phyloP scores from a whole-genome alignment of 345 rosid genomes.

The Draba incana region DNA sequence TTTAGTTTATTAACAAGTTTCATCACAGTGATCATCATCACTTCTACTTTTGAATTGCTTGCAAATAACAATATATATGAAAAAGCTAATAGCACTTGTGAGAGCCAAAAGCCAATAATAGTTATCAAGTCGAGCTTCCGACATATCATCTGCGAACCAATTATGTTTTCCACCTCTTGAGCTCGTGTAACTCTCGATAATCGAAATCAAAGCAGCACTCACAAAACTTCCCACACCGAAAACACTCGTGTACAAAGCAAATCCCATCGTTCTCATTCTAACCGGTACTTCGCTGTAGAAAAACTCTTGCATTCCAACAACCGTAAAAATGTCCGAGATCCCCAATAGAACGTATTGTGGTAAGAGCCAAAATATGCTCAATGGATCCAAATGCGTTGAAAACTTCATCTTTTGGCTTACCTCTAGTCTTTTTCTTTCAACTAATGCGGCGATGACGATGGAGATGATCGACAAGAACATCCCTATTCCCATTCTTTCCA shows the following conservation, averaged over 20 bases:
- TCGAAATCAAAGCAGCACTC: slow-evolving; percentile 74
- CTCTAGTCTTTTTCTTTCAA: slow-evolving; percentile 68
- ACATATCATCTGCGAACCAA: slow-evolving; percentile 96
- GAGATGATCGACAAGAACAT: slow-evolving; percentile 85
- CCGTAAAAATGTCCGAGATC: slow-evolving; percentile 87
- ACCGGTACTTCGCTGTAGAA: slow-evolving; percentile 88
- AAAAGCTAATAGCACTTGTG: slow-evolving; percentile 61
- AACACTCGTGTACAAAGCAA: slow-evolving; percentile 86
- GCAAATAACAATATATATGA: slow-evolving; percentile 62
- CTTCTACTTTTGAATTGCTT: slow-evolving; percentile 49
- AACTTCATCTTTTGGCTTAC: slow-evolving; percentile 39
- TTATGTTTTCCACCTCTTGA: slow-evolving; percentile 47
- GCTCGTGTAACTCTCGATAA: slow-evolving; percentile 53
- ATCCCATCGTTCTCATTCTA: slow-evolving; percentile 88
- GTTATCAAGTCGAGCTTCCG: slow-evolving; percentile 70
- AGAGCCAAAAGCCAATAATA: slow-evolving; percentile 79
- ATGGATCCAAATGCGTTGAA: slow-evolving; percentile 32
- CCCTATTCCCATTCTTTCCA: slow-evolving; percentile 89
- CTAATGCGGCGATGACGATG: slow-evolving; percentile 79
- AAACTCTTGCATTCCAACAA: slow-evolving; percentile 98
- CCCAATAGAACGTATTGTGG: slow-evolving; percentile 91
- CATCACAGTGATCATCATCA: slow-evolving; percentile 43
- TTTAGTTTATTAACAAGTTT: slow-evolving; percentile 10
- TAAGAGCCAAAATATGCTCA: slow-evolving; percentile 81
- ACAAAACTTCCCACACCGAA: slow-evolving; percentile 92